Conservation (phyloP, 176 grass and related monocot genomes). For the Hsuehochloa calcarea region DNA sequence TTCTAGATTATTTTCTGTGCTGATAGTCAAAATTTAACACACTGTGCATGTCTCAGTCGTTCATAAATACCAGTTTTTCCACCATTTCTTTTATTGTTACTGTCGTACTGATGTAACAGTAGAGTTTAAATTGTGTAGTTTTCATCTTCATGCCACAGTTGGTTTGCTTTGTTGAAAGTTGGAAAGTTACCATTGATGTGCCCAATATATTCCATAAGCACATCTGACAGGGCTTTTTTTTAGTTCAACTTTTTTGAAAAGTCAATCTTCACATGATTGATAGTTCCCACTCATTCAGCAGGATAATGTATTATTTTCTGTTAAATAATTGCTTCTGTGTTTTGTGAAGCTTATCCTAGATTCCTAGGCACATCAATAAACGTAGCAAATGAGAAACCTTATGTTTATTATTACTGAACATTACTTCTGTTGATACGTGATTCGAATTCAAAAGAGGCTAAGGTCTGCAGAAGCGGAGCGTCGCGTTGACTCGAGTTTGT, state of each 20-base stretch:
- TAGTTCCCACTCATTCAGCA: conserved; percentile 3
- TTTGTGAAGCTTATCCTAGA: not conserved
- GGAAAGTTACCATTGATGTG: not conserved
- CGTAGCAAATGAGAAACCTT: not conserved
- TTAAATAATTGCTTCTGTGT: not conserved
- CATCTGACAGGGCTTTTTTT: not conserved
- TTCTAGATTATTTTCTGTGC: not conserved
- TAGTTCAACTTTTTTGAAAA: not conserved
- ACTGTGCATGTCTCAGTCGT: not conserved
- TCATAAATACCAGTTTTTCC: not conserved
- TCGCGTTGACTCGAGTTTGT: too few species aligned
- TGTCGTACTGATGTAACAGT: not conserved
- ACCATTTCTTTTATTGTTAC: not conserved
- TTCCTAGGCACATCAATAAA: not conserved
- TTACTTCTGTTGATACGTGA: too few species aligned
- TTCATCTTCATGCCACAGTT: not conserved
- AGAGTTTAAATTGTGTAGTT: not conserved
- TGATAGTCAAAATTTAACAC: not conserved
- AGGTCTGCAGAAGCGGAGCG: too few species aligned
- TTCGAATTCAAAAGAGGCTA: too few species aligned
- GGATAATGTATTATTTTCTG: not conserved
- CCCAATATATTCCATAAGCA: not conserved
- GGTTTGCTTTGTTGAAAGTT: not conserved
- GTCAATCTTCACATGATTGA: not conserved
- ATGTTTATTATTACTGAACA: not conserved